Conservation (phyloP, 2,329 filamentous ascomycete species). For the Paecilomyces sp. region DNA sequence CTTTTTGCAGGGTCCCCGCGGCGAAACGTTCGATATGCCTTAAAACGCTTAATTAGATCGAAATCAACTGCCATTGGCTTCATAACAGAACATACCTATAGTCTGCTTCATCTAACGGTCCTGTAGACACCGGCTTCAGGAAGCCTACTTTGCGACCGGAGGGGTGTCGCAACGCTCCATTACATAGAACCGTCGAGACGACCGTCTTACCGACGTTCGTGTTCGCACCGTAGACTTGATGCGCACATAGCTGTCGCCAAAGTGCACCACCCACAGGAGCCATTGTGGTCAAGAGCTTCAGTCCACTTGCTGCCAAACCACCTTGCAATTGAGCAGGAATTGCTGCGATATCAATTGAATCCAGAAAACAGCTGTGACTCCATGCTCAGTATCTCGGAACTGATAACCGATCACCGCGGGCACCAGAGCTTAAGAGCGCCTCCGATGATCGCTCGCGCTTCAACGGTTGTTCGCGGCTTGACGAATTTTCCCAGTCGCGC, state of each 20-base stretch:
- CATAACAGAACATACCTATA: slow-evolving; percentile 45
- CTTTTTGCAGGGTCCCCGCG: slow-evolving; percentile 49
- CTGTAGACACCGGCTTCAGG: slow-evolving; percentile 77
- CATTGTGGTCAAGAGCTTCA: slow-evolving; percentile 18
- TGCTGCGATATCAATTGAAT: not conserved
- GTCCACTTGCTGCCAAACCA: not conserved
- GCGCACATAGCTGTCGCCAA: slow-evolving; percentile 60
- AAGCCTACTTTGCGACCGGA: slow-evolving; percentile 51
- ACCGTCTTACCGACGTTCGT: slow-evolving; percentile 83
- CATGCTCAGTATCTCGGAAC: not conserved
- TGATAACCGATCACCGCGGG: not conserved
- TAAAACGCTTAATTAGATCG: not conserved
- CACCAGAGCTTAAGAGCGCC: not conserved
- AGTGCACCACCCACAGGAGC: slow-evolving; percentile 53
- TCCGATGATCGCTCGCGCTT: not conserved
- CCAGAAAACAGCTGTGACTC: not conserved
- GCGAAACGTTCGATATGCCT: slow-evolving; percentile 60
- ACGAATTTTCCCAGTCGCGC: not conserved
- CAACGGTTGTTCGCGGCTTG: not conserved
- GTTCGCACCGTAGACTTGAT: slow-evolving; percentile 77
- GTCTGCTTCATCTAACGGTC: slow-evolving; percentile 62
- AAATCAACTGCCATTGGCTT: not conserved
- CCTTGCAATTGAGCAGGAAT: not conserved
- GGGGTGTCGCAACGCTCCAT: slow-evolving; percentile 45
- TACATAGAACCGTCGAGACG: slow-evolving; percentile 65